A percentile compares a stretch with the other conserved stretches of the same genome.
phyloP scores from a whole-genome alignment of 1,139 yeast genomes.

The Kluyveromyces sp. region DNA sequence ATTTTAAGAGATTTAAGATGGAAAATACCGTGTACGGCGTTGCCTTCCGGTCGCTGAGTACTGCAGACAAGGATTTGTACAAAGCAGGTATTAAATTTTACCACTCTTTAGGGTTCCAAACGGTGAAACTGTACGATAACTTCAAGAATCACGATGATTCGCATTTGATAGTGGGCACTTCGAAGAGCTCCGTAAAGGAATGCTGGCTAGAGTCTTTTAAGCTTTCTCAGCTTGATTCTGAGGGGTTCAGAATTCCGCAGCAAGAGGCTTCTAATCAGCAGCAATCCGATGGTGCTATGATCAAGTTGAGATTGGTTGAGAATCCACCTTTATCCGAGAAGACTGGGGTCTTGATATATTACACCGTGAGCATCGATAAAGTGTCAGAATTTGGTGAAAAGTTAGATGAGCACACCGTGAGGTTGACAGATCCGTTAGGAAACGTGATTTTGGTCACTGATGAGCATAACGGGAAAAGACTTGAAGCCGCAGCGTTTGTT shows the following conservation, averaged over 20 bases:
- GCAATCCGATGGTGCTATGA: slow-evolving; percentile 49
- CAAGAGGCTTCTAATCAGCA: slow-evolving; percentile 43
- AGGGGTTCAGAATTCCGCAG: slow-evolving; percentile 49
- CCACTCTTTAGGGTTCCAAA: slow-evolving; percentile 49
- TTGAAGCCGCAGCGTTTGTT: slow-evolving; percentile 32
- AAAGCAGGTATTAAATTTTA: slow-evolving; percentile 47
- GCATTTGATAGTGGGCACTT: slow-evolving; percentile 41
- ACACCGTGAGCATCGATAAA: slow-evolving; percentile 42
- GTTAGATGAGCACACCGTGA: slow-evolving; percentile 28
- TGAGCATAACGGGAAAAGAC: slow-evolving; percentile 31
- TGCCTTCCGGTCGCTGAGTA: slow-evolving; percentile 55
- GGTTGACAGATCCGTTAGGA: slow-evolving; percentile 50
- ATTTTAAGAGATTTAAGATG: slow-evolving; percentile 6
- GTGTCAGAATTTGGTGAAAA: slow-evolving; percentile 32
- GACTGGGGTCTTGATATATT: slow-evolving; percentile 42
- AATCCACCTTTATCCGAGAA: slow-evolving; percentile 30
- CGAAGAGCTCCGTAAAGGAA: slow-evolving; percentile 59
- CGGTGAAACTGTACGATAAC: slow-evolving; percentile 47
- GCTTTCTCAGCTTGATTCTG: slow-evolving; percentile 41
- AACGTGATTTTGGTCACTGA: slow-evolving; percentile 43
- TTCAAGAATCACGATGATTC: slow-evolving; percentile 32
- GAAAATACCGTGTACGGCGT: slow-evolving; percentile 31
- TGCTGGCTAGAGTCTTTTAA: slow-evolving; percentile 69
- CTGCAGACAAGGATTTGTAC: slow-evolving; percentile 44
- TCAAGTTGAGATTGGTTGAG: slow-evolving; percentile 52